Evolutionary conservation across 1,139 yeast genomes (phyloP).

Genomic region (Zygoascus sp.): DNA sequence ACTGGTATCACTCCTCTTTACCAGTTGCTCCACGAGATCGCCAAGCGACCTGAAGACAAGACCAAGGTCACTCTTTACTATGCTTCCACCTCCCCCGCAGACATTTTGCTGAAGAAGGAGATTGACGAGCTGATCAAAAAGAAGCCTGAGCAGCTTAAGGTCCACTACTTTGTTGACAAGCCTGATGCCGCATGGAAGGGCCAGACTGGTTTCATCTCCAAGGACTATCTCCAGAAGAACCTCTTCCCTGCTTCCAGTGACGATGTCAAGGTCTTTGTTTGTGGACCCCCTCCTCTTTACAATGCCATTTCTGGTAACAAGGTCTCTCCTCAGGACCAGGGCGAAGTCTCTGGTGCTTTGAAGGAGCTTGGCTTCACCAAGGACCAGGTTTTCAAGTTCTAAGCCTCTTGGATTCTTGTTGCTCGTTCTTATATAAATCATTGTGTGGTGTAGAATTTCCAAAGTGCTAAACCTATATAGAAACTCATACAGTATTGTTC

Average conservation of each 20-base stretch:
- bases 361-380: conserved; percentile 83
- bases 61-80: conserved; percentile 66
- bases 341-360: conserved; percentile 84
- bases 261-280: conserved; percentile 69
- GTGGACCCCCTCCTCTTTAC: conserved; percentile 89
- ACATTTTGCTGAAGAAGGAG: conserved; percentile 44
- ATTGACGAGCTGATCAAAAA: conserved; percentile 54
- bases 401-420: conserved; percentile 25
- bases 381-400: conserved; percentile 88
- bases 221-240: conserved; percentile 55
- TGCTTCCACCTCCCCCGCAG: conserved; percentile 63
- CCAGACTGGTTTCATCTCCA: conserved; percentile 63
- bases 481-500: too few relatives aligned
- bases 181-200: conserved; percentile 51
- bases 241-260: conserved; percentile 54
- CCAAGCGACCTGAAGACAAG: conserved; percentile 62
- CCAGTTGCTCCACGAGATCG: conserved; percentile 79
- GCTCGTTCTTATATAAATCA: background rate
- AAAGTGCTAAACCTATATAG: too few relatives aligned
- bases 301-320: conserved; percentile 83
- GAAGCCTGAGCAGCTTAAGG: conserved; percentile 69
- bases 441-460: background rate
- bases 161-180: conserved; percentile 77
- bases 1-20: conserved; percentile 94
- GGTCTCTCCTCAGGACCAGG: conserved; percentile 86